A percentile compares a stretch with the other conserved stretches of the same genome.
These are phyloP conservation scores for Colletotrichum chlorophyti DNA, from an alignment of 2,329 filamentous ascomycete genomes.

Conservation along the genomic window DNA sequence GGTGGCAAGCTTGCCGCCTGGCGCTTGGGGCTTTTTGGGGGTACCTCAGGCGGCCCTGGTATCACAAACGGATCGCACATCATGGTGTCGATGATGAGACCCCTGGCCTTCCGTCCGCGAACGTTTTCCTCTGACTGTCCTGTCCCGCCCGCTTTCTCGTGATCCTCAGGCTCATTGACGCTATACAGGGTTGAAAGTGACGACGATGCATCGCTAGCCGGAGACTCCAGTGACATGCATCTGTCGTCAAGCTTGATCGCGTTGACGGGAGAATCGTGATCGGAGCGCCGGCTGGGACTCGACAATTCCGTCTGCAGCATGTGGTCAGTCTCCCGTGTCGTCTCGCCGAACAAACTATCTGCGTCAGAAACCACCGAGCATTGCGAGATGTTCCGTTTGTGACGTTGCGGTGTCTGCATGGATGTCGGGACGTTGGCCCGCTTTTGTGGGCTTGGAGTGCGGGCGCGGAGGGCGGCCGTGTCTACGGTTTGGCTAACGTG, in stretches of 20 bases:
- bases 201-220: constrained; percentile 55
- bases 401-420: constrained; percentile 5
- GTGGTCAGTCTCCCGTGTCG: constrained; percentile 41
- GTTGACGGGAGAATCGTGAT: constrained; percentile 31
- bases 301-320: constrained; percentile 42
- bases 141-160: constrained; percentile 16
- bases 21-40: constrained; percentile 9
- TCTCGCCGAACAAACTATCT: constrained; percentile 49
- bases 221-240: constrained; percentile 35
- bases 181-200: constrained; percentile 65
- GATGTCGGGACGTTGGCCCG: background rate
- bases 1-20: constrained; percentile 7
- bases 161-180: constrained; percentile 55
- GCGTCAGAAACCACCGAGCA: constrained; percentile 31
- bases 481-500: constrained; percentile 12
- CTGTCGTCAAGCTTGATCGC: constrained; percentile 15
- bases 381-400: constrained; percentile 17
- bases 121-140: background rate
- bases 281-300: constrained; percentile 51
- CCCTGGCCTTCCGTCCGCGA: constrained; percentile 7
- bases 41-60: background rate
- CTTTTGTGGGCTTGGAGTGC: constrained; percentile 20
- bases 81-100: constrained; percentile 15
- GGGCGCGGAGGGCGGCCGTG: background rate
- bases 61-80: constrained; percentile 29